Percentiles rank a stretch among this genome's conserved stretches.
phyloP scores from a whole-genome alignment of 2,329 filamentous ascomycete genomes.

The Didymosphaeria variabile region DNA sequence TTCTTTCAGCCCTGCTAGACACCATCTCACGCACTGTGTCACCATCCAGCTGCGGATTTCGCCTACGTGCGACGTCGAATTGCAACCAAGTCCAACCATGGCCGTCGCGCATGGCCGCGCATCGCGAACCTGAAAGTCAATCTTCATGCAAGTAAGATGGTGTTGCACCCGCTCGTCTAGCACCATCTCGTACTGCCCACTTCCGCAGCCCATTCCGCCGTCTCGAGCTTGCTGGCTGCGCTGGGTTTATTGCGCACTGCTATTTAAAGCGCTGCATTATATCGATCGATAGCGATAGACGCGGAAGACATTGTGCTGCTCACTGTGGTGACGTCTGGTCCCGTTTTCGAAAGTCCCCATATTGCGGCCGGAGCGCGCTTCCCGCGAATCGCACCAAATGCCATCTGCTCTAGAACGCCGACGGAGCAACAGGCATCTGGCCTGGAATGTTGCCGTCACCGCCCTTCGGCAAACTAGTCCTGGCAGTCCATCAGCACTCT shows the following conservation, averaged over 20 bases:
- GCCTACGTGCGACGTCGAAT: conserved; percentile 16
- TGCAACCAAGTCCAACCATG: not conserved
- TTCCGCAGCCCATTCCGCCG: not conserved
- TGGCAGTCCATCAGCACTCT: not conserved
- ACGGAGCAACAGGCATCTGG: not conserved
- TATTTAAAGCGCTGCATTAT: conserved; percentile 16
- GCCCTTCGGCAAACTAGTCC: not conserved
- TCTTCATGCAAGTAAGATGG: conserved; percentile 23
- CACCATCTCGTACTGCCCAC: conserved; percentile 12
- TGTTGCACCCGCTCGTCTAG: conserved; percentile 18
- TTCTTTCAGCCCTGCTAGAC: conserved; percentile 32
- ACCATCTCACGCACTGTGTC: conserved; percentile 21
- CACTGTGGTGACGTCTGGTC: not conserved
- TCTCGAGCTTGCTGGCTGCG: not conserved
- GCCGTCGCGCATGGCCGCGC: conserved; percentile 1
- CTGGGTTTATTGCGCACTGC: conserved; percentile 11
- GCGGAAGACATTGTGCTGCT: not conserved
- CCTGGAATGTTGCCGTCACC: not conserved
- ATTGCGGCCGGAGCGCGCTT: conserved; percentile 9
- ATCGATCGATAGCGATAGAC: conserved; percentile 4
- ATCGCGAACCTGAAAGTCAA: conserved; percentile 11
- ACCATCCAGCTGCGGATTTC: conserved; percentile 17
- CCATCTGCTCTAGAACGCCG: not conserved
- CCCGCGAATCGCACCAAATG: conserved; percentile 11
- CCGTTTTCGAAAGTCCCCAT: no score